Evolutionary conservation across 2,329 filamentous ascomycete species (phyloP).

Genomic region (Davidsoniella virescens): DNA sequence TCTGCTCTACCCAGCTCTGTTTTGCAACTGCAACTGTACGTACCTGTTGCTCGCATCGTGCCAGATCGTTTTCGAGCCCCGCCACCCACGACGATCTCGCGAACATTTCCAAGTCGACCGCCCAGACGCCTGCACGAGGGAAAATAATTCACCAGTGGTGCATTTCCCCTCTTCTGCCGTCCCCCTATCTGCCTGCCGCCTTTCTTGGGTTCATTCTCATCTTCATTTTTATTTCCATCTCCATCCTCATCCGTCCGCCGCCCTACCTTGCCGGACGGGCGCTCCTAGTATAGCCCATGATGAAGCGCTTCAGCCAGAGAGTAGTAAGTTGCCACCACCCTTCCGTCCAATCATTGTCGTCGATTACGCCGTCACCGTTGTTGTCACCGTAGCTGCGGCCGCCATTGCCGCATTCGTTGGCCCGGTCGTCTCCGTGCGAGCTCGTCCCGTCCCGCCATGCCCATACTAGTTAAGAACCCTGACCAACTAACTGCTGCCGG

Average conservation of each 20-base stretch:
- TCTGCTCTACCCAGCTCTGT: neutral
- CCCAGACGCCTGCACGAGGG: neutral
- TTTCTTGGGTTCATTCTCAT: neutral
- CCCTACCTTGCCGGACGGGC: slow-evolving; percentile 12
- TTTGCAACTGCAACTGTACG: neutral
- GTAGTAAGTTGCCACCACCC: slow-evolving; percentile 50
- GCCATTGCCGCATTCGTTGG: neutral
- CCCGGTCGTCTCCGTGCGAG: neutral
- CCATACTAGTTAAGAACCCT: neutral
- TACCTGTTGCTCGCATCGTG: neutral
- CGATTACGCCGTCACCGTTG: too few species aligned
- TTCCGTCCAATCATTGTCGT: neutral
- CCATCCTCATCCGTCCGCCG: slow-evolving; percentile 9
- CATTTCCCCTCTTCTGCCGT: slow-evolving; percentile 4
- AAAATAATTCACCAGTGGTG: slow-evolving; percentile 1
- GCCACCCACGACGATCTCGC: neutral
- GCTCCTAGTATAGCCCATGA: slow-evolving; percentile 34
- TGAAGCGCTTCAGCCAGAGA: slow-evolving; percentile 97
- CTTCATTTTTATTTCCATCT: neutral
- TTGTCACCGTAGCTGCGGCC: too few species aligned
- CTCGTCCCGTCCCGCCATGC: neutral
- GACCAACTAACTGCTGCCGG: neutral
- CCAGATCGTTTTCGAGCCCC: too few species aligned
- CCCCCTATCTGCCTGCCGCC: slow-evolving; percentile 5
- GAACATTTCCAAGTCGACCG: slow-evolving; percentile 2